A percentile compares a stretch with the other conserved stretches of the same genome.
These are phyloP conservation scores for Acacia confusa DNA, from an alignment of 306 rosid species.

Conservation along the genomic window DNA sequence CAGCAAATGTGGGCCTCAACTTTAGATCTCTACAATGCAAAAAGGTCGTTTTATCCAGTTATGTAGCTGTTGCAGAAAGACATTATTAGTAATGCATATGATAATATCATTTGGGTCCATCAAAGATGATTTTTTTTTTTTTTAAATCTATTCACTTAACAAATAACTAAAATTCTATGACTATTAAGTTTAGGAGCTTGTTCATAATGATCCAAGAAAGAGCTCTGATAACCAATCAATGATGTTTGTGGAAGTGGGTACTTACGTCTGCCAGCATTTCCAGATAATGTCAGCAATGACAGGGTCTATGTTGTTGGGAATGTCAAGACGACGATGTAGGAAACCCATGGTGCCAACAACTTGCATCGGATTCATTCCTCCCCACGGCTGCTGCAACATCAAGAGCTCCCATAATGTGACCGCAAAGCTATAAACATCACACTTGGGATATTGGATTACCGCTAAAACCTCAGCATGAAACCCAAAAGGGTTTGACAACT, in stretches of 20 bases:
- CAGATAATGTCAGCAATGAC: slow-evolving; percentile 71
- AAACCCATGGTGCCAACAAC: slow-evolving; percentile 99
- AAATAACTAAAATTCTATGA: background rate
- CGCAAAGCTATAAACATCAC: slow-evolving; percentile 93
- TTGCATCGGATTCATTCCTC: slow-evolving; percentile 99
- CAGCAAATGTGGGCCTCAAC: slow-evolving; percentile 85
- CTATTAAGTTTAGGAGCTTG: background rate
- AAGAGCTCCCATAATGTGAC: slow-evolving; percentile 96
- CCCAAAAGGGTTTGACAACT: no score
- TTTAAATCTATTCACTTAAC: background rate
- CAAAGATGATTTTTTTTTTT: background rate
- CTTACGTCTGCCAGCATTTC: slow-evolving; percentile 98
- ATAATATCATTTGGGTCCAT: background rate
- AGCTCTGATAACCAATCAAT: background rate
- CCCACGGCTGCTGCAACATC: slow-evolving; percentile 96
- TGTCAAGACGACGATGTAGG: slow-evolving; percentile 99
- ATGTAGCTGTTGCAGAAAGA: slow-evolving; percentile 2
- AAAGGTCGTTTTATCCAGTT: slow-evolving; percentile 7
- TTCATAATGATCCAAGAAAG: background rate
- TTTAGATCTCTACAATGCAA: slow-evolving; percentile 73
- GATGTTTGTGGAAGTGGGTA: background rate
- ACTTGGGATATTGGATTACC: slow-evolving; percentile 47
- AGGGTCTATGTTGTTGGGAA: slow-evolving; percentile 81
- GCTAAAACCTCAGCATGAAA: slow-evolving; percentile 21
- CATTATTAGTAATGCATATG: background rate